Evolutionary conservation across 108 stramenopile species (phyloP), one percentile per base, ranked within the genome.

Genomic region (Hondaea fermentalgiana): DNA sequence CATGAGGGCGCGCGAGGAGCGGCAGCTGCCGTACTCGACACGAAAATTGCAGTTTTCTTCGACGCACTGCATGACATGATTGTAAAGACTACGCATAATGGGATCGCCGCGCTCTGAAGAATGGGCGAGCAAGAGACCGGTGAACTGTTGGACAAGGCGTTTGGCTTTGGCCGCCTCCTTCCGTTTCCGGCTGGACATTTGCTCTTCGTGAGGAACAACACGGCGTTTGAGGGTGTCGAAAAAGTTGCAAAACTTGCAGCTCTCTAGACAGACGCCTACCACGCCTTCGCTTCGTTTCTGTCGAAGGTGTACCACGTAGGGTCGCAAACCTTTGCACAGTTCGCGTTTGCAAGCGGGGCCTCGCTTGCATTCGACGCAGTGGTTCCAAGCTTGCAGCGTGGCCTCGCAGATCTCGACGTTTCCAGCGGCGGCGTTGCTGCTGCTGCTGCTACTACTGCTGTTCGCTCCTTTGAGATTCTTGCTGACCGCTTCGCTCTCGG

Each of bases 331-430:
- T 45, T 55, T 35, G 76, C 76, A 83, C 6, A 53, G 45, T 14
- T 28, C 12, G 10, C 44, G 14, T 17, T 47, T 53, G 51, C 76
- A 83, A 12, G 10, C 28, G 3, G 4, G 3, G 25, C 25, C 76
- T 12, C 25, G 14, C 25, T 83, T 53, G 76, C 76, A 83, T 23
- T 83, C 49, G 6, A 53, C 76, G 76, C 76, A 83, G 76, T 83
- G 76, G 28, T 83, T 83, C 76, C 76, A 83, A 0, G 76, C 76
- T 17, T 83, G n/a, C n/a, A 83, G 51, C n/a, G 76, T 83, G 51
- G 76, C 12, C 76, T 83, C 51, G 51, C 51, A 53, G 4, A 83
- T 83, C 4, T 83, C 76, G n/a, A 83, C 3, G 28, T 83, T 83
- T 17, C 35, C 35, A 35, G 35, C 35, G 35, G 35, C 35, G 35